Evolutionary conservation across 2,329 filamentous ascomycete species (phyloP).

Genomic region (Parafenestella ontariensis): DNA sequence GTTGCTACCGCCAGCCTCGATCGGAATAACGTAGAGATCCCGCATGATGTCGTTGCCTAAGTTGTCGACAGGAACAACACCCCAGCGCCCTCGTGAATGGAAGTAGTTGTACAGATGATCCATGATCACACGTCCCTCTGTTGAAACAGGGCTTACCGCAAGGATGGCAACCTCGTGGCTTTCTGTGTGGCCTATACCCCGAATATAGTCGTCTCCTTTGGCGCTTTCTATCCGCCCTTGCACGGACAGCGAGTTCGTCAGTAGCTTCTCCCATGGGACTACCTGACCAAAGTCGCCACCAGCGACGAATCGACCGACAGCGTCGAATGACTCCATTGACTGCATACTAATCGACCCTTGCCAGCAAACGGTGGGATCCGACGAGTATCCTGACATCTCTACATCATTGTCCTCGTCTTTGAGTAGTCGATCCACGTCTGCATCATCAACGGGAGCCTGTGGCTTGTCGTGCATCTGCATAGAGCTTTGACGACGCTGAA

Average conservation of each 20-base stretch:
- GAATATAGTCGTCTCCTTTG: conserved; percentile 89
- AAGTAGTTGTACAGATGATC: conserved; percentile 89
- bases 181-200: conserved; percentile 80
- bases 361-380: conserved; percentile 71
- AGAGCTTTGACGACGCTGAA: conserved; percentile 59
- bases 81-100: conserved; percentile 79
- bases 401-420: conserved; percentile 80
- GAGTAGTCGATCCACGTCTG: conserved; percentile 88
- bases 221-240: conserved; percentile 82
- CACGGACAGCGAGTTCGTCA: conserved; percentile 73
- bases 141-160: conserved; percentile 69
- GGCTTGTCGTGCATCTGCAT: conserved; percentile 51
- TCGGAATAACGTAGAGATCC: conserved; percentile 89
- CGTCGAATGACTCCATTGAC: conserved; percentile 75
- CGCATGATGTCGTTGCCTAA: conserved; percentile 77
- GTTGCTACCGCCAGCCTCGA: conserved; percentile 71
- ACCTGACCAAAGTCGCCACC: conserved; percentile 77
- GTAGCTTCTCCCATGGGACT: conserved; percentile 76
- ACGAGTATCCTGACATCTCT: conserved; percentile 77
- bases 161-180: conserved; percentile 86
- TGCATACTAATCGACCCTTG: conserved; percentile 66
- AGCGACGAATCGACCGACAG: conserved; percentile 81
- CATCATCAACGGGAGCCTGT: conserved; percentile 72
- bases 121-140: conserved; percentile 67
- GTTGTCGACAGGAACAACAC: conserved; percentile 66